phyloP scores from a whole-genome alignment of 805 yeast genomes.

The Monosporozyma solicola region DNA sequence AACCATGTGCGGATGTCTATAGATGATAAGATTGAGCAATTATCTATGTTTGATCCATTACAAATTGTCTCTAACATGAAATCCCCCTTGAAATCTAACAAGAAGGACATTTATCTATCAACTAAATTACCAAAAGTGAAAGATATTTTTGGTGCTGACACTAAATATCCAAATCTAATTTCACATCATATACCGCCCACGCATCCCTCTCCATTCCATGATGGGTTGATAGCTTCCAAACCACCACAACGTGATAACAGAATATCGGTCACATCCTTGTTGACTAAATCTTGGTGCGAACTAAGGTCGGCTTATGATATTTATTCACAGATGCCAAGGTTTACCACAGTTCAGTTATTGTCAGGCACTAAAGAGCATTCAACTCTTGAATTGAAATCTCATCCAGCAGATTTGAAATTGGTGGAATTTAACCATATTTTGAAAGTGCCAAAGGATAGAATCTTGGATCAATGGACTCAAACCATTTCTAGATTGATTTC shows the following conservation, averaged over 20 bases:
- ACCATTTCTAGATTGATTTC: slow-evolving; percentile 35
- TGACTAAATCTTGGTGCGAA: slow-evolving; percentile 64
- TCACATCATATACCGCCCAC: slow-evolving; percentile 11
- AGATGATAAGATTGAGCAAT: not conserved
- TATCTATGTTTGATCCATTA: not conserved
- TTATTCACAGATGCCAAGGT: slow-evolving; percentile 36
- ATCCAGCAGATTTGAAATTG: slow-evolving; percentile 26
- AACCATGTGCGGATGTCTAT: not conserved
- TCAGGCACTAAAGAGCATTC: slow-evolving; percentile 43
- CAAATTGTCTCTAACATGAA: not conserved
- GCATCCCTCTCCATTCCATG: slow-evolving; percentile 15
- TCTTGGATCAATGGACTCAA: slow-evolving; percentile 34
- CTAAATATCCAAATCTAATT: slow-evolving; percentile 9
- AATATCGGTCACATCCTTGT: slow-evolving; percentile 45
- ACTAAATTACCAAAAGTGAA: slow-evolving; percentile 13
- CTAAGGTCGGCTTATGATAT: slow-evolving; percentile 44
- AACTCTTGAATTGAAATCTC: slow-evolving; percentile 39
- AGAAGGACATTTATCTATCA: slow-evolving; percentile 10
- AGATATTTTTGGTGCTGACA: slow-evolving; percentile 14
- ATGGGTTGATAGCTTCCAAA: slow-evolving; percentile 2
- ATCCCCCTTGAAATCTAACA: not conserved
- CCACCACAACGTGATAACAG: slow-evolving; percentile 7
- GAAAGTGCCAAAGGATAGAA: slow-evolving; percentile 14
- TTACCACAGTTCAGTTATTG: slow-evolving; percentile 34
- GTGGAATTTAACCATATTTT: slow-evolving; percentile 12